phyloP scores from a whole-genome alignment of 2,329 filamentous ascomycete species.

The Paramyrothecium roridum region DNA sequence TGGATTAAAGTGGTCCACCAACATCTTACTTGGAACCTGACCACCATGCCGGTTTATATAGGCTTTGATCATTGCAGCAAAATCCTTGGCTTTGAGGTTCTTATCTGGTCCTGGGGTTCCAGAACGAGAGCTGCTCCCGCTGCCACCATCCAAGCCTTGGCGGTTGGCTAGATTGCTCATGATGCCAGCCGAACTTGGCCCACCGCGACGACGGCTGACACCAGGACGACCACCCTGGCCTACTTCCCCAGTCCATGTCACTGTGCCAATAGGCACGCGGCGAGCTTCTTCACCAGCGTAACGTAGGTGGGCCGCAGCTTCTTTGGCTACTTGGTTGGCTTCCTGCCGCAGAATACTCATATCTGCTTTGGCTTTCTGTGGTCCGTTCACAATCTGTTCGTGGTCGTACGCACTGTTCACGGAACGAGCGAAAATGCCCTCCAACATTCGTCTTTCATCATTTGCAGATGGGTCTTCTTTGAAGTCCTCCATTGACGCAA shows the following conservation, averaged over 20 bases:
- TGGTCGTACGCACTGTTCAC: conserved; percentile 93
- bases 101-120: conserved; percentile 36
- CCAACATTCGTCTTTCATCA: conserved; percentile 76
- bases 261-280: conserved; percentile 73
- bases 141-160: conserved; percentile 45
- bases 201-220: conserved; percentile 46
- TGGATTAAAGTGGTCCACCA: conserved; percentile 87
- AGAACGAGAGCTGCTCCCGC: conserved; percentile 42
- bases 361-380: conserved; percentile 69
- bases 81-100: conserved; percentile 55
- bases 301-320: conserved; percentile 74
- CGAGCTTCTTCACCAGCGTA: conserved; percentile 70
- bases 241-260: conserved; percentile 89
- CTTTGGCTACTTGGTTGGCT: conserved; percentile 73
- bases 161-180: conserved; percentile 56
- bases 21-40: conserved; percentile 74
- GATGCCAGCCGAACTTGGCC: conserved; percentile 51
- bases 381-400: conserved; percentile 82
- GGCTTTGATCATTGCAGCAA: conserved; percentile 68
- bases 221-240: conserved; percentile 73
- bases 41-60: conserved; percentile 79
- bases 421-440: conserved; percentile 82
- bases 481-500: conserved; percentile 65
- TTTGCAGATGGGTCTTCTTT: conserved; percentile 47
- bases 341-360: conserved; percentile 76